Base-by-base conservation (phyloP, 805 yeast species). In the Debaryomyces hansenii region DNA sequence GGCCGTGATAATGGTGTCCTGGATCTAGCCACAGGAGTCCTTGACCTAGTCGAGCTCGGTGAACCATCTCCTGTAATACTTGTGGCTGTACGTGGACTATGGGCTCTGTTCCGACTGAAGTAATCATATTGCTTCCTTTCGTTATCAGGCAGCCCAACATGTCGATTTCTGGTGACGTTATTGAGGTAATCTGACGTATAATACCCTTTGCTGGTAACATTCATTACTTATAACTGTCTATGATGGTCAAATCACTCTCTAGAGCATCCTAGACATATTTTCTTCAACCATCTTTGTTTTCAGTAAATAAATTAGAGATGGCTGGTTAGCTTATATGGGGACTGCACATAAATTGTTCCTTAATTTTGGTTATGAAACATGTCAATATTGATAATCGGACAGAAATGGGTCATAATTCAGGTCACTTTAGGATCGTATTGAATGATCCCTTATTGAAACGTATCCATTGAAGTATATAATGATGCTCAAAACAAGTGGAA, bases 131-230 rank as follows among this genome's bases (percentile, higher is more conserved):
- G 38, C 27, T 16, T 28, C 18, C 20, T 38, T 11, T 16, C 28
- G 14, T 14, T 31, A 24, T 40, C 20, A 29, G 31, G 20, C 35
- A n/a, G 36, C 20, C 44, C 39, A n/a, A 11, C 27, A 12, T 39
- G 33, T 28, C 36, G 39, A 16, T 20, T 37, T 40, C 51, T 51
- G 37, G 34, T 39, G 27, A 14, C 33, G 28, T 54, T 54, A 44
- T 66, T 70, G 12, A 72, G 60, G 51, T 69, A 72, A 35, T 64
- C 64, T 5, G 66, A 51, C 21, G 76, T 62, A 46, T 56, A 72
- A 57, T 72, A 71, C n/a, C 73, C 77, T 37, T 64, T 60, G n/a
- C 60, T 63, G 5, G 75, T 63, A 35, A 70, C 75, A 51, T 70
- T 72, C 76, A 71, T 70, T 15, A 12, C 46, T 24, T 37, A 14